A percentile compares a stretch with the other conserved stretches of the same genome.
Conservation (phyloP, 2,329 filamentous ascomycete species). For the Balansia obtecta region DNA sequence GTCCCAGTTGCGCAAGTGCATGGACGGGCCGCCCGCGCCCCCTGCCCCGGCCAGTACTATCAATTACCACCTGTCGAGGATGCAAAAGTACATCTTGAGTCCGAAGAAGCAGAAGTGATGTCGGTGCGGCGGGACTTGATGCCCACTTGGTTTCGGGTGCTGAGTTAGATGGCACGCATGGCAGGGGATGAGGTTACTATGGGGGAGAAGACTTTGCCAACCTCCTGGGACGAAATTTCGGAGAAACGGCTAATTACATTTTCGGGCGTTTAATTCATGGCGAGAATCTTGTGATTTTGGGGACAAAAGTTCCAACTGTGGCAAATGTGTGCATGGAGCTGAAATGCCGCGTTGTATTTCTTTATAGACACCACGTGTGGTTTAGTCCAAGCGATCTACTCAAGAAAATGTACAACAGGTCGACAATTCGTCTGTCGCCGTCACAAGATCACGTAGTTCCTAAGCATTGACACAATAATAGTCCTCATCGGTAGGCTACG, state of each 20-base stretch:
- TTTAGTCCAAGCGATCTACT: neutral
- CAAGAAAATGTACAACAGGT: neutral
- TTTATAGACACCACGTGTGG: too few relatives aligned
- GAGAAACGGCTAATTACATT: neutral
- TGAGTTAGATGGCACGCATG: too few relatives aligned
- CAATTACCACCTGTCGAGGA: slow-evolving; percentile 84
- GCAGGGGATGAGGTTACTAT: too few relatives aligned
- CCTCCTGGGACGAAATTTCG: too few relatives aligned
- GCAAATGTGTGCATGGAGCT: neutral
- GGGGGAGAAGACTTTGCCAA: too few relatives aligned
- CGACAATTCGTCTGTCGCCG: neutral
- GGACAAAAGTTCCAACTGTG: neutral
- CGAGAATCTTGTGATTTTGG: neutral
- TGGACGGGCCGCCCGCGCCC: slow-evolving; percentile 60
- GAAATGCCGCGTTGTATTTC: neutral
- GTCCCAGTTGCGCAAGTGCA: slow-evolving; percentile 51
- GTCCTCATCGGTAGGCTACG: neutral
- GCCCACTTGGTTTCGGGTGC: too few relatives aligned
- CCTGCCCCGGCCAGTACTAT: slow-evolving; percentile 55
- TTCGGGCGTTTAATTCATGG: neutral
- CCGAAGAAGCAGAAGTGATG: slow-evolving; percentile 22
- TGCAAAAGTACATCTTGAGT: slow-evolving; percentile 54
- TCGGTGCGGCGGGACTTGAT: neutral
- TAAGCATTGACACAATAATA: too few relatives aligned
- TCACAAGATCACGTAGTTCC: too few relatives aligned